Conservation (phyloP, 805 yeast species). For the Wickerhamomyces canadensis region DNA sequence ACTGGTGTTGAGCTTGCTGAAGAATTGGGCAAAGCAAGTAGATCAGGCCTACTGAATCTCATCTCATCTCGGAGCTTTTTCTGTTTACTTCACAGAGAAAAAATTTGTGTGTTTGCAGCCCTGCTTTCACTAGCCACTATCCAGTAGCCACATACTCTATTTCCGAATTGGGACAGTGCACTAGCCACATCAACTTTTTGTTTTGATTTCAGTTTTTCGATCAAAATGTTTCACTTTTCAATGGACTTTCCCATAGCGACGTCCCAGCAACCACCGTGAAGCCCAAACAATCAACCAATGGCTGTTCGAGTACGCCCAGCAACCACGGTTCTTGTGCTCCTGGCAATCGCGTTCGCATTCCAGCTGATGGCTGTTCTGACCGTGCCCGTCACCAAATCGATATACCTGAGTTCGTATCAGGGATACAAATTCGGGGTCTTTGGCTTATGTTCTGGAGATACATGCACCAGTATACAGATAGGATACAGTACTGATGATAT, state of each 20-base stretch:
- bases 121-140: constrained; percentile 1
- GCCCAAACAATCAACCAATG: too few relatives aligned
- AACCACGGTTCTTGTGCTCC: constrained; percentile 30
- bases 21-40: neutral
- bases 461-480: constrained; percentile 36
- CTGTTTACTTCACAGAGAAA: too few relatives aligned
- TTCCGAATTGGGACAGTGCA: too few relatives aligned
- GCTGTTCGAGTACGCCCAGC: constrained; percentile 28
- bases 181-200: constrained; percentile 3
- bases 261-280: too few relatives aligned
- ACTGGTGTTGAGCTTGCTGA: neutral
- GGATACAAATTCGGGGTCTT: constrained; percentile 61
- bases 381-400: constrained; percentile 47
- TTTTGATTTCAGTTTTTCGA: too few relatives aligned
- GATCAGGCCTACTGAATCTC: too few relatives aligned
- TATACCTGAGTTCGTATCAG: constrained; percentile 45
- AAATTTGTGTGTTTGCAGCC: too few relatives aligned
- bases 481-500: constrained; percentile 36
- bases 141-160: neutral
- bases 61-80: too few relatives aligned
- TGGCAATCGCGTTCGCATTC: constrained; percentile 47
- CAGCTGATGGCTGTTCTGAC: constrained; percentile 57
- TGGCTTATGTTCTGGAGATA: constrained; percentile 47
- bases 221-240: too few relatives aligned
- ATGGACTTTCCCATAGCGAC: too few relatives aligned